phyloP scores from a whole-genome alignment of 2,329 filamentous ascomycete species.

The Parascedosporium putredinis region DNA sequence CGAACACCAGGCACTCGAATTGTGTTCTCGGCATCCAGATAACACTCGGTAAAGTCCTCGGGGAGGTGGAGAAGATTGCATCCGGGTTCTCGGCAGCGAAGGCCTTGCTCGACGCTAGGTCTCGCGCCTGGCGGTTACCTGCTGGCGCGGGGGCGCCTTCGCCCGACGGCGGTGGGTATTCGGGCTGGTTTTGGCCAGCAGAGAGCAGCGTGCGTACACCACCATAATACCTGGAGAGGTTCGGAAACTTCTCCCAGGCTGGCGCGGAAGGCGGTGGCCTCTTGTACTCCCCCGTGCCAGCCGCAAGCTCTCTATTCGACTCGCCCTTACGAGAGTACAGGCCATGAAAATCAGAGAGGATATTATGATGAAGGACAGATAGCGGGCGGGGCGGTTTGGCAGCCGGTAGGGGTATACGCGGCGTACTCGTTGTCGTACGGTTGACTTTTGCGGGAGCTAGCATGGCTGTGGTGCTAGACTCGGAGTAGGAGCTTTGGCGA shows the following conservation, averaged over 20 bases:
- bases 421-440: conserved; percentile 14
- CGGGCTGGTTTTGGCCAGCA: conserved; percentile 57
- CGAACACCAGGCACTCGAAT: conserved; percentile 59
- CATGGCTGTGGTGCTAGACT: conserved; percentile 33
- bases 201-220: conserved; percentile 65
- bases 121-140: conserved; percentile 5
- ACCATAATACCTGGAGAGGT: conserved; percentile 81
- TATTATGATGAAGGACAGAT: conserved; percentile 63
- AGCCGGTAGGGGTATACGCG: conserved; percentile 45
- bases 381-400: conserved; percentile 65
- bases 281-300: conserved; percentile 37
- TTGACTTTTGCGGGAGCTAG: conserved; percentile 24
- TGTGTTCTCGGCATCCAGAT: conserved; percentile 57
- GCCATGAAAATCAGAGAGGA: conserved; percentile 67
- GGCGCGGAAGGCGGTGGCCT: conserved; percentile 38
- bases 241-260: conserved; percentile 75
- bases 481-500: conserved; percentile 37
- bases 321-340: conserved; percentile 61
- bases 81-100: conserved; percentile 36
- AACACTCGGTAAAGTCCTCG: conserved; percentile 66
- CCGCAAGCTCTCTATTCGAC: conserved; percentile 56
- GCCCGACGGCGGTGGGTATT: conserved; percentile 62
- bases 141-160: conserved; percentile 8
- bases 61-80: conserved; percentile 22
- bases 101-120: conserved; percentile 29